A percentile compares a stretch with the other conserved stretches of the same genome.
These are phyloP conservation scores for Beauveria asiatica DNA, from an alignment of 2,329 filamentous ascomycete species.

Conservation along the genomic window DNA sequence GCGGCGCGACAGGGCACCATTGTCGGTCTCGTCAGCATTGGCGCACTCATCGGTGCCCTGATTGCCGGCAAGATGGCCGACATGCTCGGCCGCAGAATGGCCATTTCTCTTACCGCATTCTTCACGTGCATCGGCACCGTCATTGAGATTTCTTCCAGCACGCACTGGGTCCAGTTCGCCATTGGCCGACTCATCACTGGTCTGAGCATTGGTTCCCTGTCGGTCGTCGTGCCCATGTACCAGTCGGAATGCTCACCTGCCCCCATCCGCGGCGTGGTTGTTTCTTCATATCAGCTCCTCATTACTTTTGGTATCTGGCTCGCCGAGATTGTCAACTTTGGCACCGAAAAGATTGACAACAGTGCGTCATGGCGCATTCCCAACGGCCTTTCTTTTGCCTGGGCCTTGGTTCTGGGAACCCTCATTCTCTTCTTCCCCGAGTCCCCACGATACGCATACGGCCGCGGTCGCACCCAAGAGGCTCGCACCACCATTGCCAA, in stretches of 20 bases:
- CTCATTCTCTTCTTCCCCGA: slow-evolving; percentile 47
- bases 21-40: slow-evolving; percentile 52
- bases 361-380: slow-evolving; percentile 56
- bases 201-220: slow-evolving; percentile 55
- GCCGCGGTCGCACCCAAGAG: slow-evolving; percentile 36
- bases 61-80: slow-evolving; percentile 54
- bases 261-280: slow-evolving; percentile 54
- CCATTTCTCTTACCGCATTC: slow-evolving; percentile 54
- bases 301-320: slow-evolving; percentile 60
- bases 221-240: slow-evolving; percentile 60
- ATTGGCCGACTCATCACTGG: slow-evolving; percentile 58
- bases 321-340: slow-evolving; percentile 51
- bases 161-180: slow-evolving; percentile 55
- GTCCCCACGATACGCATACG: slow-evolving; percentile 43
- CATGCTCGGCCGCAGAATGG: slow-evolving; percentile 49
- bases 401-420: slow-evolving; percentile 42
- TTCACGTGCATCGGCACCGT: slow-evolving; percentile 57
- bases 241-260: slow-evolving; percentile 58
- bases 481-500: slow-evolving; percentile 39
- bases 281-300: slow-evolving; percentile 59
- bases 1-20: slow-evolving; percentile 55
- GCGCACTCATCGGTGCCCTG: slow-evolving; percentile 50
- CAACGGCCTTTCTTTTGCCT: slow-evolving; percentile 46
- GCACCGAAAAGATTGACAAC: slow-evolving; percentile 39
- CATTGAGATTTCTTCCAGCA: slow-evolving; percentile 50